Evolutionary conservation across 148 eudicot genomes (phyloP).

Genomic region (Camellia sinensis): DNA sequence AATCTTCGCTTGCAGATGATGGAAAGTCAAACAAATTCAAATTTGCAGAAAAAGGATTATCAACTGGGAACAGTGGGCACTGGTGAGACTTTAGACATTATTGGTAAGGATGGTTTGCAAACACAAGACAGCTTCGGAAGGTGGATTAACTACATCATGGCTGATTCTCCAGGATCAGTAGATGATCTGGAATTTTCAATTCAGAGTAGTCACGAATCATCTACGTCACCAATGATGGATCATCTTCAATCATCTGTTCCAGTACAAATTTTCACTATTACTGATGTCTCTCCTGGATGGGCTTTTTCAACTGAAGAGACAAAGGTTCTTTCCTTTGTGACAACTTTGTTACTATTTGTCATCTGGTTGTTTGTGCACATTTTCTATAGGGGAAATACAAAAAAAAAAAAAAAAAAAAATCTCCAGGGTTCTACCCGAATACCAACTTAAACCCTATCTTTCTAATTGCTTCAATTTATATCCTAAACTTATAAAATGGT

Average conservation of each 20-base stretch:
- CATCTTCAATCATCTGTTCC: slow-evolving; percentile 30
- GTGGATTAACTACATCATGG: slow-evolving; percentile 61
- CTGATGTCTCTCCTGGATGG: slow-evolving; percentile 77
- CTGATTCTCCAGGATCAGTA: slow-evolving; percentile 57
- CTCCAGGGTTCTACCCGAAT: too few relatives aligned
- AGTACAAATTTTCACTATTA: slow-evolving; percentile 61
- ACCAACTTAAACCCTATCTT: too few relatives aligned
- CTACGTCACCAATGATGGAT: slow-evolving; percentile 28
- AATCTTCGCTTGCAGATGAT: slow-evolving; percentile 25
- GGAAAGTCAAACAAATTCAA: slow-evolving; percentile 30
- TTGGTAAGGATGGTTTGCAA: slow-evolving; percentile 38
- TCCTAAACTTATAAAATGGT: too few relatives aligned
- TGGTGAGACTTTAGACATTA: slow-evolving; percentile 21
- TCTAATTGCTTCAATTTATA: too few relatives aligned
- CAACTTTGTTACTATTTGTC: neutral
- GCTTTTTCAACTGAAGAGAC: slow-evolving; percentile 72
- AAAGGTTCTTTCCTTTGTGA: slow-evolving; percentile 47
- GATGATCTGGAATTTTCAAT: slow-evolving; percentile 43
- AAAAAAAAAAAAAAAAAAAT: too few relatives aligned
- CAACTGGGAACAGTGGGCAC: slow-evolving; percentile 26
- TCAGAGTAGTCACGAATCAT: slow-evolving; percentile 37
- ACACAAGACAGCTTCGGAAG: slow-evolving; percentile 71
- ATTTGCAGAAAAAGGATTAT: slow-evolving; percentile 22
- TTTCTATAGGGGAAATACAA: neutral
- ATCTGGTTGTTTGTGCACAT: slow-evolving; percentile 11